A percentile compares a stretch with the other conserved stretches of the same genome.
These are phyloP conservation scores for Fusarium transvaalense DNA, from an alignment of 2,329 filamentous ascomycete genomes.

Conservation along the genomic window DNA sequence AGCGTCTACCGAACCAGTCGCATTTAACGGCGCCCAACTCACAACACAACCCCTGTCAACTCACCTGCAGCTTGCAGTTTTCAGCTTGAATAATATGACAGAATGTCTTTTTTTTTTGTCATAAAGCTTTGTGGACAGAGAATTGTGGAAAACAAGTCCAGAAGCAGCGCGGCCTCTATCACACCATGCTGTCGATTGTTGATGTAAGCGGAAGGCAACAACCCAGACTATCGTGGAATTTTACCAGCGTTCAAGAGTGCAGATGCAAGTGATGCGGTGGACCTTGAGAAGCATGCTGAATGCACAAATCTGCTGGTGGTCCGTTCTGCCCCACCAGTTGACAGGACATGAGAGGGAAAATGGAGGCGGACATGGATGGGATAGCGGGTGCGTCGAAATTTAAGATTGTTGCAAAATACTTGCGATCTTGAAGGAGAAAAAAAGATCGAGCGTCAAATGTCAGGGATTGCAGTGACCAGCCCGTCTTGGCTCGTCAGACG, in stretches of 20 bases:
- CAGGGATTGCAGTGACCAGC: background rate
- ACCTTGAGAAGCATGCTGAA: conserved; percentile 12
- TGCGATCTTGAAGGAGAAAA: background rate
- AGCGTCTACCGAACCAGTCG: conserved; percentile 40
- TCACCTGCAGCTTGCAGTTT: conserved; percentile 7
- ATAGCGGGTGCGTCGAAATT: conserved; percentile 15
- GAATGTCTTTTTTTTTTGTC: background rate
- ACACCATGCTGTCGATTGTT: conserved; percentile 6
- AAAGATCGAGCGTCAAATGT: background rate
- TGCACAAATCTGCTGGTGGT: conserved; percentile 19
- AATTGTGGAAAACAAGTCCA: background rate
- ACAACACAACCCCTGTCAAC: background rate
- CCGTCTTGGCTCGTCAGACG: background rate
- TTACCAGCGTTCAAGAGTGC: background rate
- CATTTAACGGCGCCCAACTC: conserved; percentile 21
- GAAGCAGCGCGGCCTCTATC: background rate
- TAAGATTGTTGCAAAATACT: background rate
- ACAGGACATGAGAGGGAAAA: conserved; percentile 22
- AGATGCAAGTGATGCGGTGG: conserved; percentile 15
- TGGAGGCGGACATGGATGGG: background rate
- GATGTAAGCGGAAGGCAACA: background rate
- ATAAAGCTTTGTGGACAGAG: background rate
- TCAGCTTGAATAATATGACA: background rate
- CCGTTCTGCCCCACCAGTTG: conserved; percentile 18
- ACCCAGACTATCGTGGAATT: conserved; percentile 3